Evolutionary conservation across 352 stramenopile genomes (phyloP).

Genomic region (Phytophthora boehmeriae): DNA sequence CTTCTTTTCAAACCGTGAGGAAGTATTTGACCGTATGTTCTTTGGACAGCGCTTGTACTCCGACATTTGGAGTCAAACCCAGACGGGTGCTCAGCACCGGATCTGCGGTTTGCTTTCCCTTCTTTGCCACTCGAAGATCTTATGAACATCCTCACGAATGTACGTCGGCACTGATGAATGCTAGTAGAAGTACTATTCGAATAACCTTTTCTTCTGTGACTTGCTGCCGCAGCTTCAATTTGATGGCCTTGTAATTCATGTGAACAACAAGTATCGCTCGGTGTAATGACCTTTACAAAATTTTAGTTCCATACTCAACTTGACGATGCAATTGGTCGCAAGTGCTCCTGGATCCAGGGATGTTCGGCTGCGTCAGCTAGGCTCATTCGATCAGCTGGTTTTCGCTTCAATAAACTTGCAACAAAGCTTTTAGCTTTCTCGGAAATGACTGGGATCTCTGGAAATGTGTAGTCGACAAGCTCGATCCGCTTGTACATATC

Average conservation of each 20-base stretch:
- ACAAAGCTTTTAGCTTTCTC: constrained; percentile 72
- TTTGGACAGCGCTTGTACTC: constrained; percentile 47
- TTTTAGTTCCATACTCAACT: not conserved
- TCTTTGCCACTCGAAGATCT: constrained; percentile 53
- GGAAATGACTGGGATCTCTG: constrained; percentile 50
- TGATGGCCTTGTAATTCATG: constrained; percentile 63
- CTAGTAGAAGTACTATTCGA: not conserved
- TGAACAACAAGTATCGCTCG: constrained; percentile 61
- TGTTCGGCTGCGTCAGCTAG: constrained; percentile 59
- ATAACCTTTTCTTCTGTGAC: constrained; percentile 12
- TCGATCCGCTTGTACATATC: constrained; percentile 86
- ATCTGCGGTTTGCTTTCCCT: constrained; percentile 68
- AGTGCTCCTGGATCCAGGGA: constrained; percentile 60
- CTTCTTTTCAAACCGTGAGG: not conserved
- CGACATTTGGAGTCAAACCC: constrained; percentile 43
- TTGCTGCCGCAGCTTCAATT: constrained; percentile 55
- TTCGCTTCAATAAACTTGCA: constrained; percentile 52
- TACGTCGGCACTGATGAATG: constrained; percentile 27
- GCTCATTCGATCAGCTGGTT: constrained; percentile 65
- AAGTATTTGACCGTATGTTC: constrained; percentile 6
- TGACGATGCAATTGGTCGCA: not conserved
- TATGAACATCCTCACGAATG: constrained; percentile 59
- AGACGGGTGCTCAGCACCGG: constrained; percentile 46
- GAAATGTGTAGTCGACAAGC: constrained; percentile 64
- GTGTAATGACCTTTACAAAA: constrained; percentile 32